phyloP scores from a whole-genome alignment of 805 yeast genomes.

The Suhomyces tanzawaensis region DNA sequence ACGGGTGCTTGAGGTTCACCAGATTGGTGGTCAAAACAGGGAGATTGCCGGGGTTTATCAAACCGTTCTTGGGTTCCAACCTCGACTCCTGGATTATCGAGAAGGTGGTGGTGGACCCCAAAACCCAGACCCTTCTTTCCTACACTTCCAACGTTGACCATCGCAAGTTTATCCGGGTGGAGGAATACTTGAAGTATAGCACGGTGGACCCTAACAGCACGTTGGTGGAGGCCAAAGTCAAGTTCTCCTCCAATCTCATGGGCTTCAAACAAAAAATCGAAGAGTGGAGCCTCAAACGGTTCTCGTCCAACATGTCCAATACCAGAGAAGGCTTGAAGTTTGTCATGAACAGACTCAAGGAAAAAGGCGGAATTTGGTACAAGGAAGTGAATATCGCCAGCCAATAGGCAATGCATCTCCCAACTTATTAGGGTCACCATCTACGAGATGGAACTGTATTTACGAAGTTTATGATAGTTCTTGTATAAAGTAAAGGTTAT shows the following conservation, averaged over 20 bases:
- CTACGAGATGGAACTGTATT: too few relatives aligned
- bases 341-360: conserved; percentile 67
- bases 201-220: conserved; percentile 37
- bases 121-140: conserved; percentile 50
- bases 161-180: conserved; percentile 70
- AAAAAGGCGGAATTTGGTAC: conserved; percentile 15
- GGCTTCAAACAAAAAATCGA: conserved; percentile 76
- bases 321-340: conserved; percentile 71
- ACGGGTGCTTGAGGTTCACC: conserved; percentile 69
- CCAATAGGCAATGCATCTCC: background rate
- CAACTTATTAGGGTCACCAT: background rate
- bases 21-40: conserved; percentile 77
- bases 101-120: conserved; percentile 68
- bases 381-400: conserved; percentile 3
- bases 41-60: conserved; percentile 73
- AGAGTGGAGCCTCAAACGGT: conserved; percentile 71
- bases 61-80: conserved; percentile 68
- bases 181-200: conserved; percentile 65
- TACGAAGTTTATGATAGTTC: background rate
- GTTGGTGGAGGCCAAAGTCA: conserved; percentile 55
- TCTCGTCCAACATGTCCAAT: conserved; percentile 62
- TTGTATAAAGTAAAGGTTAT: background rate
- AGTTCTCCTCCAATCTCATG: conserved; percentile 65
- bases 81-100: conserved; percentile 82
- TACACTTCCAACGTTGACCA: conserved; percentile 86